Evolutionary conservation across 768 basidiomycete genomes (phyloP).

Genomic region (Gloeopeniophorella convolvens): DNA sequence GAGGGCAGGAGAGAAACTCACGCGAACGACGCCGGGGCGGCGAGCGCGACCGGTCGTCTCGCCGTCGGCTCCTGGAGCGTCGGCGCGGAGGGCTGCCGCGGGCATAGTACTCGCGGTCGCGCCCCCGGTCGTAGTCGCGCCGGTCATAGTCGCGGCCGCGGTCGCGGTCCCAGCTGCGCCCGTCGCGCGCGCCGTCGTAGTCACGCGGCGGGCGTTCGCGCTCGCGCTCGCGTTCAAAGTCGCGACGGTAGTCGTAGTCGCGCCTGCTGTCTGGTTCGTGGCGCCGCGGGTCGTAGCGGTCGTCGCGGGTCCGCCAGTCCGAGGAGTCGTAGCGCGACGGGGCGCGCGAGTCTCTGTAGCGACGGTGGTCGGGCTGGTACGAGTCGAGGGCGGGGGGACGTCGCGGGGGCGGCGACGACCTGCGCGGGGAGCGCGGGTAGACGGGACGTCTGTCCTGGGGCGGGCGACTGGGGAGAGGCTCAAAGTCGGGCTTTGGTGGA

Average conservation of each 20-base stretch:
- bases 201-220: too few relatives aligned
- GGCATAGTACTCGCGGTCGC: conserved; percentile 11
- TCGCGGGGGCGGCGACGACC: conserved; percentile 5
- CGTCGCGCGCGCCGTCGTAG: conserved; percentile 4
- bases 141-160: too few relatives aligned
- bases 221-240: conserved; percentile 11
- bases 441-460: conserved; percentile 23
- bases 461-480: conserved; percentile 20
- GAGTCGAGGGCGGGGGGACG: conserved; percentile 16
- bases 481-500: conserved; percentile 31
- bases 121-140: neutral
- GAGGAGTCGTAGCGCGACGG: conserved; percentile 12
- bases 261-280: conserved; percentile 14
- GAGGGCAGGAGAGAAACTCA: neutral
- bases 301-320: conserved; percentile 8
- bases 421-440: conserved; percentile 22
- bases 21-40: conserved; percentile 19
- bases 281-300: conserved; percentile 11
- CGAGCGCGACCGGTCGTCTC: conserved; percentile 14
- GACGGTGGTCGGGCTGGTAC: conserved; percentile 4
- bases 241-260: conserved; percentile 10
- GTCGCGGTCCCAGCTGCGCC: conserved; percentile 5
- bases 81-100: conserved; percentile 14
- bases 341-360: conserved; percentile 9
- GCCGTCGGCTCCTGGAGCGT: conserved; percentile 15